A percentile compares a stretch with the other conserved stretches of the same genome.
These are phyloP conservation scores for Leucaena leucocephala DNA, from an alignment of 306 rosid genomes.

Conservation along the genomic window DNA sequence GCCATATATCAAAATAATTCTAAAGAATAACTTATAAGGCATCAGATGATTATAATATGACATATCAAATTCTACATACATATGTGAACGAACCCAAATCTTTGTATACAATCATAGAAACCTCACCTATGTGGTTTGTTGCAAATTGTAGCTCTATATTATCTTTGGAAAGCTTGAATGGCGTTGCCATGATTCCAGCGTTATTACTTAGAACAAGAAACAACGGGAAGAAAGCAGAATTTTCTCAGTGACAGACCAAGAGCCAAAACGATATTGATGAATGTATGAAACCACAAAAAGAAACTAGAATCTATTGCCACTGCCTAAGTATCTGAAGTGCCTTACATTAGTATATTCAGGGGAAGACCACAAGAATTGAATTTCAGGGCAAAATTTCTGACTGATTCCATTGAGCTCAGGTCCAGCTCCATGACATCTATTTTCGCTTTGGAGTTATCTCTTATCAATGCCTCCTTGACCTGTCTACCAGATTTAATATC, in stretches of 20 bases:
- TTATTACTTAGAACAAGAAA: slow-evolving; percentile 57
- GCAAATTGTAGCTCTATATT: slow-evolving; percentile 79
- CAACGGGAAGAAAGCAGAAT: slow-evolving; percentile 8
- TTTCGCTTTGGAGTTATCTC: slow-evolving; percentile 62
- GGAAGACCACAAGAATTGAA: slow-evolving; percentile 58
- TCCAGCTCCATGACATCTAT: slow-evolving; percentile 74
- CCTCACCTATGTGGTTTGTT: slow-evolving; percentile 68
- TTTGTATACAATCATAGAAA: neutral
- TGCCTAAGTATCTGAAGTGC: slow-evolving; percentile 10
- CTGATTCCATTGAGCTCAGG: slow-evolving; percentile 65
- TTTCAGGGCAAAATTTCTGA: slow-evolving; percentile 64
- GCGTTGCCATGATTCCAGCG: slow-evolving; percentile 84
- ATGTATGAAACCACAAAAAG: neutral
- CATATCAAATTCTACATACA: neutral
- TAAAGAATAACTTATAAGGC: neutral
- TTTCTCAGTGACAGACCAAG: neutral
- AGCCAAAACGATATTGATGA: neutral
- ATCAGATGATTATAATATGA: slow-evolving; percentile 1
- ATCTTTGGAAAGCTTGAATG: slow-evolving; percentile 73
- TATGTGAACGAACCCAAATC: neutral
- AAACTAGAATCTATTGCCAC: slow-evolving; percentile 5
- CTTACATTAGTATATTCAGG: slow-evolving; percentile 70
- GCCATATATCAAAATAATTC: neutral
- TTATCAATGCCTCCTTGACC: slow-evolving; percentile 54
- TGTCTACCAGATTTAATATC: slow-evolving; percentile 54